These are phyloP conservation scores for Rhododendron vialii DNA, from an alignment of 148 eudicot species.

Conservation along the genomic window DNA sequence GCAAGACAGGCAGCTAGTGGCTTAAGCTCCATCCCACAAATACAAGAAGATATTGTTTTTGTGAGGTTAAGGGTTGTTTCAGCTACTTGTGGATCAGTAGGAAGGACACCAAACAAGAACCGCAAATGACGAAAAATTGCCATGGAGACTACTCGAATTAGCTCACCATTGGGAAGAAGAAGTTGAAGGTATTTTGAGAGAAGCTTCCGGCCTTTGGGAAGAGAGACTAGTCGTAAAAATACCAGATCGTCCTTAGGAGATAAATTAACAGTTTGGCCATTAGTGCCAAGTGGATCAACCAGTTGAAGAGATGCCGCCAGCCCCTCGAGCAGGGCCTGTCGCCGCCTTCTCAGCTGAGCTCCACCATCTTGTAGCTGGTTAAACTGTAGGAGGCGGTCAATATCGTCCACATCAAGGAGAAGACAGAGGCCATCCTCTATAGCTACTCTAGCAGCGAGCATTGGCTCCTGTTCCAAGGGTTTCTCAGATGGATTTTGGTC, in stretches of 20 bases:
- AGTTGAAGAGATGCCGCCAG: conserved; percentile 80
- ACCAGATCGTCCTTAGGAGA: conserved; percentile 68
- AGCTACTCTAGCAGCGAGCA: conserved; percentile 90
- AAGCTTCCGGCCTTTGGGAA: conserved; percentile 86
- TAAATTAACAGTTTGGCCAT: conserved; percentile 44
- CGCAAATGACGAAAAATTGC: conserved; percentile 89
- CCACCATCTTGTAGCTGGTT: conserved; percentile 80
- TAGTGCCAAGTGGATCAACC: conserved; percentile 71
- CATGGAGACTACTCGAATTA: conserved; percentile 73
- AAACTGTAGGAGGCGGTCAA: conserved; percentile 67
- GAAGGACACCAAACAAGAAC: conserved; percentile 66
- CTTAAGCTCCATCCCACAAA: conserved; percentile 71
- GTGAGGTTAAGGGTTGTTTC: conserved; percentile 39
- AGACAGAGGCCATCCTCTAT: conserved; percentile 79
- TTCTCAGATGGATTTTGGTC: conserved; percentile 47
- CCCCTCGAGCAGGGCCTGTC: conserved; percentile 65
- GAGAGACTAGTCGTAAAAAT: conserved; percentile 65
- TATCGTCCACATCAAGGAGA: conserved; percentile 88
- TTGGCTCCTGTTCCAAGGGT: conserved; percentile 90
- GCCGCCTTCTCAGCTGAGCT: conserved; percentile 48
- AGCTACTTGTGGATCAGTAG: conserved; percentile 33
- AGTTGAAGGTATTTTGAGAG: conserved; percentile 58
- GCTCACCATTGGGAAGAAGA: conserved; percentile 63
- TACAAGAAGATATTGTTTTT: conserved; percentile 20
- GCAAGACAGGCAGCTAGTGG: conserved; percentile 88